These are phyloP conservation scores for Aspergillus udagawae DNA, from an alignment of 2,329 filamentous ascomycete species.

Conservation along the genomic window DNA sequence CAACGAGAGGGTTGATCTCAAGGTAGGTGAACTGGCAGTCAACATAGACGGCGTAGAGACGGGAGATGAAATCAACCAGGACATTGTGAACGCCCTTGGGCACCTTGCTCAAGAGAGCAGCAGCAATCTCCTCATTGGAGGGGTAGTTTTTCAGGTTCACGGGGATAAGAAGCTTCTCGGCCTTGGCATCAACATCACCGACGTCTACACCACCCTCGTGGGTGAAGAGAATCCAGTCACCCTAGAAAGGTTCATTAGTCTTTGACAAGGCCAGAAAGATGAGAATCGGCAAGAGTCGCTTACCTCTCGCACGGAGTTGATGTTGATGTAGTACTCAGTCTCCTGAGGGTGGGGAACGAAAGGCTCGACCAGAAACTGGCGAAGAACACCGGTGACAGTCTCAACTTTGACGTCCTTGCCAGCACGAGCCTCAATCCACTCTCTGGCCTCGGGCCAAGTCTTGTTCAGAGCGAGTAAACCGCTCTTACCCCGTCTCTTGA, in stretches of 20 bases:
- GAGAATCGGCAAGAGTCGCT: conserved; percentile 43
- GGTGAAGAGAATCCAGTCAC: conserved; percentile 99
- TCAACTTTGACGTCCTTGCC: conserved; percentile 92
- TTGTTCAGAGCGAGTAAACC: conserved; percentile 95
- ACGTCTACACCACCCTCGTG: conserved; percentile 99
- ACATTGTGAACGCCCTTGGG: conserved; percentile 96
- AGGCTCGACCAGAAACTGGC: conserved; percentile 96
- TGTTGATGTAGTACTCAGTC: conserved; percentile 99
- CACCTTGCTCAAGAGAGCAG: conserved; percentile 82
- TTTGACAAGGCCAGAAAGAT: conserved; percentile 24
- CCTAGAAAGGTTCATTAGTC: conserved; percentile 50
- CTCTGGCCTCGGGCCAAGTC: conserved; percentile 88
- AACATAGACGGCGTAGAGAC: conserved; percentile 97
- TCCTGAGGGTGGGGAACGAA: conserved; percentile 93
- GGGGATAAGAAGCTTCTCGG: conserved; percentile 95
- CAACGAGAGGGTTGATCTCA: conserved; percentile 98
- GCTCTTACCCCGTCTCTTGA: conserved; percentile 99
- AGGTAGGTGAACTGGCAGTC: conserved; percentile 99
- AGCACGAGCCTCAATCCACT: conserved; percentile 89
- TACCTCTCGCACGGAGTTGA: conserved; percentile 99
- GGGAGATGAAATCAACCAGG: conserved; percentile 97
- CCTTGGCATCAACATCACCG: conserved; percentile 97
- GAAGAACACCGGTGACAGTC: conserved; percentile 79
- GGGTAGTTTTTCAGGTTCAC: conserved; percentile 93
- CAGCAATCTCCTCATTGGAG: conserved; percentile 90